These are phyloP conservation scores for Dispira simplex DNA, from an alignment of 192 early-diverging fungal species.

Conservation along the genomic window DNA sequence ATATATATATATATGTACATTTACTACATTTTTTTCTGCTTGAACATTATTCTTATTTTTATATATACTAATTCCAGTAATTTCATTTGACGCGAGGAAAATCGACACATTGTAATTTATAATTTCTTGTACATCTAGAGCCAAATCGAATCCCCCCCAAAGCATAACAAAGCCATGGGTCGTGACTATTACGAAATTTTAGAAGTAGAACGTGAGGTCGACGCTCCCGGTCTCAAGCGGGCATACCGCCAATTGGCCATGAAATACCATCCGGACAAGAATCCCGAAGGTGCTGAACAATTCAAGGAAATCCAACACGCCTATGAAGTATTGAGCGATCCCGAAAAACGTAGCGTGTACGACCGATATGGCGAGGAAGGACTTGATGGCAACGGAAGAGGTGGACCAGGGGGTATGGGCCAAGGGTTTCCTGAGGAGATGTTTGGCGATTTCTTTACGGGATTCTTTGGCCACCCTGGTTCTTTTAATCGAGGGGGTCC, in stretches of 20 bases:
- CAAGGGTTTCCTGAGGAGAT: constrained; percentile 50
- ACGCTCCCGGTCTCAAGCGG: constrained; percentile 15
- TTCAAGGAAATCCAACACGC: constrained; percentile 66
- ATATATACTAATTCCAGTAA: too few relatives aligned
- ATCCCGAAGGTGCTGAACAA: constrained; percentile 45
- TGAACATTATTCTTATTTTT: too few relatives aligned
- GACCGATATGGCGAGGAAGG: constrained; percentile 75
- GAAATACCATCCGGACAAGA: constrained; percentile 41
- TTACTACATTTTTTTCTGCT: too few relatives aligned
- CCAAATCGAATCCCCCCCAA: too few relatives aligned
- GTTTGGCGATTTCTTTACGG: constrained; percentile 82
- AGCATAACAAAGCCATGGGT: constrained; percentile 12
- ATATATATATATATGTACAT: too few relatives aligned
- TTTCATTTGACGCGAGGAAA: too few relatives aligned
- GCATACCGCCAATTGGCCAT: constrained; percentile 41
- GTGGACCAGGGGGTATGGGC: constrained; percentile 42
- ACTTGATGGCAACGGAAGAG: constrained; percentile 42
- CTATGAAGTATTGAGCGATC: constrained; percentile 58
- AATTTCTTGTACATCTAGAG: too few relatives aligned
- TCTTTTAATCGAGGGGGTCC: constrained; percentile 36
- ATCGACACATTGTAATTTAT: too few relatives aligned
- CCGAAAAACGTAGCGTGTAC: constrained; percentile 44
- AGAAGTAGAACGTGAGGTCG: constrained; percentile 18
- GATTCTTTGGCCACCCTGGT: constrained; percentile 19
- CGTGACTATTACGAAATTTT: constrained; percentile 25